Conservation (phyloP, 805 yeast species). For the Barnettozyma salicaria region DNA sequence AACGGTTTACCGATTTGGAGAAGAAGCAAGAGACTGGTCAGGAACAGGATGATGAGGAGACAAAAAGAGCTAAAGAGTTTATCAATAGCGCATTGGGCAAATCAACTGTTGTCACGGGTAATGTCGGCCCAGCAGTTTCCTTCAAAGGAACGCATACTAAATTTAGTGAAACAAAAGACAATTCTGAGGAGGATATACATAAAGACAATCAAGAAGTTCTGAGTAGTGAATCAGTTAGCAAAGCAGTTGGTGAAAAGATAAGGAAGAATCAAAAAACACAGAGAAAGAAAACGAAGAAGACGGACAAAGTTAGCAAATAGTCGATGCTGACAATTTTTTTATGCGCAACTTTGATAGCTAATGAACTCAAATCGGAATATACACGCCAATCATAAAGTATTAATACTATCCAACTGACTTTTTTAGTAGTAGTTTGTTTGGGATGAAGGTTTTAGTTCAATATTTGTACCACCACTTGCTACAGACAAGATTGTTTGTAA, state of each 20-base stretch:
- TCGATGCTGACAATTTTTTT: too few relatives aligned
- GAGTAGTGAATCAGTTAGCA: slow-evolving; percentile 1
- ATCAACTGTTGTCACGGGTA: slow-evolving; percentile 17
- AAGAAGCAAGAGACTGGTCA: slow-evolving; percentile 15
- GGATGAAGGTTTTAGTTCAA: too few relatives aligned
- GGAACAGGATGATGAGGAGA: slow-evolving; percentile 23
- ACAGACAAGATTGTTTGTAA: too few relatives aligned
- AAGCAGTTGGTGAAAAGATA: slow-evolving; percentile 9
- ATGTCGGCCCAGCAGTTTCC: slow-evolving; percentile 41
- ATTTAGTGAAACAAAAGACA: slow-evolving; percentile 30
- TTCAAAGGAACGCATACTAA: slow-evolving; percentile 51
- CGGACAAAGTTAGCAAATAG: slow-evolving; percentile 5
- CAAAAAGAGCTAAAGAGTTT: slow-evolving; percentile 40
- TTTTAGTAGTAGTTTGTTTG: too few relatives aligned
- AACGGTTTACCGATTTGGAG: slow-evolving; percentile 35
- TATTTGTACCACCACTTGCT: too few relatives aligned
- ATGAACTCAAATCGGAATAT: too few relatives aligned
- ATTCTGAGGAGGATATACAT: slow-evolving; percentile 8
- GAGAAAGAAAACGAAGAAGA: slow-evolving; percentile 5
- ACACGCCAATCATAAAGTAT: too few relatives aligned
- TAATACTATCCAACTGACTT: too few relatives aligned
- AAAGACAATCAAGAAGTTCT: slow-evolving; percentile 3
- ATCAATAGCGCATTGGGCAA: slow-evolving; percentile 37
- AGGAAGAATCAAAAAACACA: slow-evolving; percentile 4
- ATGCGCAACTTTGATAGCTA: too few relatives aligned